Evolutionary conservation across 2,329 filamentous ascomycete genomes (phyloP), one percentile per base, ranked within the genome.

Genomic region (Juglanconis oblonga): DNA sequence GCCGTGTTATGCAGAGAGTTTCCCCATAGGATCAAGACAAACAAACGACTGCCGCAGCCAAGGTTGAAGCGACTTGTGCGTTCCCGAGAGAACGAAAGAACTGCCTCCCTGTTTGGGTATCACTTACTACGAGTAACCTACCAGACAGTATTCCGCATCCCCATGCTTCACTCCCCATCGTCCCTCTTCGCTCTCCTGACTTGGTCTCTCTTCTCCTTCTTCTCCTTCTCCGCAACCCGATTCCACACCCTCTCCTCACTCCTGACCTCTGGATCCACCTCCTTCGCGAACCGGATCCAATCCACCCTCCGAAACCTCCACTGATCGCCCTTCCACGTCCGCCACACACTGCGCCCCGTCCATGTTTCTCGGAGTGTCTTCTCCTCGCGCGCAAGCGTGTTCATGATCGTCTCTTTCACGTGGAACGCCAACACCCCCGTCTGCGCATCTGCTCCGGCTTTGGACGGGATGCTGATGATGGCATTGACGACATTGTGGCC

Each of bases 271-370:
- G 70, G 68, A 64, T 78, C 76, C 13, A 78, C 74, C 64, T 83
- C 81, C 71, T 81, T 85, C 62, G 79, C 79, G 81, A 82, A 85
- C 3, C 73, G 67, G 63, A 83, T 80, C 84, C 84, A 87, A 52
- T 85, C 83, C 14, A 74, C 70, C 52, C 78, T 71, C 47, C 79
- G 73, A 52, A 79, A 79, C 67, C 79, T 81, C 82, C 82, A 86
- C 70, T 80, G 68, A 62, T 86, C 83, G 11, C 82, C 83, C 69
- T 79, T 81, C 83, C 83, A 86, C 42, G 74, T 75, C 32, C 81
- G 75, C 84, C 83, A 86, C 8, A 83, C 81, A 58, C 78, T 81
- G 8, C 83, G 74, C 0, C 84, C 84, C 64, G 79, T 76, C 76
- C 81, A 85, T 4, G 76, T 79, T 47, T 82, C 77, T 13, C 83